These are phyloP conservation scores for Mycena maculata DNA, from an alignment of 768 basidiomycete genomes.

Conservation along the genomic window DNA sequence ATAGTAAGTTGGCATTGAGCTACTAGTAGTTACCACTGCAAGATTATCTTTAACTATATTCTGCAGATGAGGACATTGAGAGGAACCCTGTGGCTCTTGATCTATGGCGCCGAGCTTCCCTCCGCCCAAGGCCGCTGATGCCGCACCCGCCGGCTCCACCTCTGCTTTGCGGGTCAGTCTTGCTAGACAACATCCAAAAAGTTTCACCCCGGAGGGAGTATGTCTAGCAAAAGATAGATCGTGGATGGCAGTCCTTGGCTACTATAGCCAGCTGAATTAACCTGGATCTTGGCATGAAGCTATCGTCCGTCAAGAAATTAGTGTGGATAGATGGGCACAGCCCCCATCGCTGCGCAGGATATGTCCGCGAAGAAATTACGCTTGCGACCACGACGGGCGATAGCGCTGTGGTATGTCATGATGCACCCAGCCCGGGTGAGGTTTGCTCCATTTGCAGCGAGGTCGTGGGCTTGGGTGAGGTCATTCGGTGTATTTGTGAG, in stretches of 20 bases:
- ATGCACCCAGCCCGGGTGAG: neutral
- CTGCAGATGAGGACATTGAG: constrained; percentile 8
- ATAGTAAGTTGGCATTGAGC: neutral
- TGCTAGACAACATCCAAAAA: neutral
- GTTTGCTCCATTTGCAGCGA: constrained; percentile 10
- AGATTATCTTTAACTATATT: neutral
- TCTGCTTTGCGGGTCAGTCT: neutral
- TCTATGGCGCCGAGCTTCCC: neutral
- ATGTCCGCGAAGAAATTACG: constrained; percentile 1
- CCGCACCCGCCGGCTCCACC: no score
- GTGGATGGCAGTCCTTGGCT: neutral
- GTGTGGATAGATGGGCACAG: neutral
- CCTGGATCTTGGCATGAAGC: neutral
- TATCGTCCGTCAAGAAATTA: neutral
- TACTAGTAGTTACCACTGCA: neutral
- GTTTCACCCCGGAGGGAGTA: neutral
- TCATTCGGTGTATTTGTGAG: neutral
- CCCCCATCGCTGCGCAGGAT: neutral
- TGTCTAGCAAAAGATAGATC: constrained; percentile 5
- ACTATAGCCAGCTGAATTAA: neutral
- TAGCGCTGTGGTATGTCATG: neutral
- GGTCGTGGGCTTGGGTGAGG: neutral
- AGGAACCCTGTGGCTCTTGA: neutral
- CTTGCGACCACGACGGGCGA: neutral
- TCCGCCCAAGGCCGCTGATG: neutral